Evolutionary conservation across 2,329 filamentous ascomycete genomes (phyloP).

Genomic region (Neodidymelliopsis sp.): DNA sequence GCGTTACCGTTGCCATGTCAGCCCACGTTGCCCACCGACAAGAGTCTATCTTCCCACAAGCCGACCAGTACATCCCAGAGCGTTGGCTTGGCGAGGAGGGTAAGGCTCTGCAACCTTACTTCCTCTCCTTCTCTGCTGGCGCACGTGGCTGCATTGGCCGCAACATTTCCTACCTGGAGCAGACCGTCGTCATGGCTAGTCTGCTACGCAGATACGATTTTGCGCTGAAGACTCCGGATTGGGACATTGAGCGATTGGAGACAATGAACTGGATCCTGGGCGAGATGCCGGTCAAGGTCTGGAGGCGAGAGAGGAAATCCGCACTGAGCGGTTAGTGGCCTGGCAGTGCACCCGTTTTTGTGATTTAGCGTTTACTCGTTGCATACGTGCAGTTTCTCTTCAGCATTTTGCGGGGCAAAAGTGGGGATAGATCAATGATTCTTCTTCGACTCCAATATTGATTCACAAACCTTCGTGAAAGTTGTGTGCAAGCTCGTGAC

Average conservation of each 20-base stretch:
- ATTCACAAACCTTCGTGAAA: neutral
- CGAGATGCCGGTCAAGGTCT: constrained; percentile 51
- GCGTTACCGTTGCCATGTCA: constrained; percentile 44
- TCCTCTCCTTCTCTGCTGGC: constrained; percentile 41
- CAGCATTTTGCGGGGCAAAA: neutral
- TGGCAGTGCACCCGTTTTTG: neutral
- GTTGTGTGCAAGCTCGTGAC: constrained; percentile 2
- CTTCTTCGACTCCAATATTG: neutral
- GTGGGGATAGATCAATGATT: neutral
- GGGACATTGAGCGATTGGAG: constrained; percentile 46
- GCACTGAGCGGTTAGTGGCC: constrained; percentile 18
- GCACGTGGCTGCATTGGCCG: constrained; percentile 41
- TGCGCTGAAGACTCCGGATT: constrained; percentile 46
- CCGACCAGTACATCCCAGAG: constrained; percentile 45
- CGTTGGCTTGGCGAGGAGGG: constrained; percentile 48
- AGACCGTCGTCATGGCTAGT: constrained; percentile 43
- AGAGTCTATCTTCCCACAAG: constrained; percentile 36
- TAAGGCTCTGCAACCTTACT: constrained; percentile 39
- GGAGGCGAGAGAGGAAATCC: constrained; percentile 36
- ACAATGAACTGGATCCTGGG: constrained; percentile 49
- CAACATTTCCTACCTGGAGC: constrained; percentile 42
- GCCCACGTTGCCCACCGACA: constrained; percentile 58
- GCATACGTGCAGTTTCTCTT: constrained; percentile 1
- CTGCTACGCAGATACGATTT: constrained; percentile 50
- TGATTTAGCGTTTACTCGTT: constrained; percentile 5